phyloP scores from a whole-genome alignment of 2,329 filamentous ascomycete species.

The Pestalotiopsis sp. region DNA sequence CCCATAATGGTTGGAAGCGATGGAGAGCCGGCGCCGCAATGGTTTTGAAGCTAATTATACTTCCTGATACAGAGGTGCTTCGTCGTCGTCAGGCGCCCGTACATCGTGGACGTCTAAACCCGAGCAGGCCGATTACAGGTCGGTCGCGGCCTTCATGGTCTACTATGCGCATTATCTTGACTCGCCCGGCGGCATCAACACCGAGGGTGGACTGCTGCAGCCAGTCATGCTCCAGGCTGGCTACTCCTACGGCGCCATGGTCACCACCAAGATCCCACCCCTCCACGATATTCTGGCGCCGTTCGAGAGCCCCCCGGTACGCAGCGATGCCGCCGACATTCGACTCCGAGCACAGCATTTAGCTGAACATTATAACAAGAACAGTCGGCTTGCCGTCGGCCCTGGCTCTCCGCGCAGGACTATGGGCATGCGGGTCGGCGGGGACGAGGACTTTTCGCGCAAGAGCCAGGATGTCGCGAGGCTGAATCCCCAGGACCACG shows the following conservation, averaged over 20 bases:
- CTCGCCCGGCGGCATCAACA: constrained; percentile 20
- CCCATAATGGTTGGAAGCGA: not conserved
- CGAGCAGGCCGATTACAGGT: constrained; percentile 80
- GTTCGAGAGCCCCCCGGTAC: constrained; percentile 54
- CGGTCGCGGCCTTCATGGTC: constrained; percentile 77
- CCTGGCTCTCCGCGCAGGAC: constrained; percentile 31
- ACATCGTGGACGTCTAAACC: constrained; percentile 87
- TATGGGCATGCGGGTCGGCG: constrained; percentile 49
- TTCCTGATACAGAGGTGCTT: constrained; percentile 64
- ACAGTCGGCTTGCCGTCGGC: constrained; percentile 32
- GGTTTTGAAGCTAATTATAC: not conserved
- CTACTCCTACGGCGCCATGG: constrained; percentile 88
- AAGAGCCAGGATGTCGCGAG: constrained; percentile 38
- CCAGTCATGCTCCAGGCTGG: constrained; percentile 65
- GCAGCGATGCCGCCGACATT: constrained; percentile 67
- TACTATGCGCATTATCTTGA: constrained; percentile 68
- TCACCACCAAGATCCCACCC: constrained; percentile 72
- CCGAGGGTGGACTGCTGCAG: constrained; percentile 13
- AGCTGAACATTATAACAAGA: constrained; percentile 60
- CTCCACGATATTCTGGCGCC: constrained; percentile 57
- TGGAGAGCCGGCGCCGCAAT: not conserved
- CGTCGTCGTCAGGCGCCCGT: constrained; percentile 67
- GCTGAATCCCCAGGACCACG: constrained; percentile 42
- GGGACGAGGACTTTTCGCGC: constrained; percentile 41
- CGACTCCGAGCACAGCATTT: constrained; percentile 68